Percentiles rank a stretch among this genome's conserved stretches.
phyloP scores from a whole-genome alignment of 768 basidiomycete species.

The Pholiota microspora region DNA sequence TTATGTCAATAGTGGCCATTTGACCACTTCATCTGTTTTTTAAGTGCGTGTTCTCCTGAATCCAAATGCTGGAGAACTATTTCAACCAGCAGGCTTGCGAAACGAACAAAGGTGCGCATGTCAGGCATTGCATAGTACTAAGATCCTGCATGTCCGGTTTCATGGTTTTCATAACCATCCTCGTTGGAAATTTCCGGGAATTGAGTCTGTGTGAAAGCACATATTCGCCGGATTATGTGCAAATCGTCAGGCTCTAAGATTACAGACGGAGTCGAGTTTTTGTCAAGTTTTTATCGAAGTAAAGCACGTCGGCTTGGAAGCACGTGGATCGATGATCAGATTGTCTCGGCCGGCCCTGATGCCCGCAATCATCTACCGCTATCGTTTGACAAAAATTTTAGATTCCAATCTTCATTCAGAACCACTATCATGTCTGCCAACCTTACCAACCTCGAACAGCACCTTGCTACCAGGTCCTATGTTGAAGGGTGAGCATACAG shows the following conservation, averaged over 20 bases:
- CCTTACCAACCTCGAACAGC: constrained; percentile 74
- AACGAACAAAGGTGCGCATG: background rate
- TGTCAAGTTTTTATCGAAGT: no score
- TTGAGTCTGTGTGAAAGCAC: no score
- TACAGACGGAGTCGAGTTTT: no score
- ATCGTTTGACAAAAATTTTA: constrained; percentile 12
- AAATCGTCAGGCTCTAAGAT: no score
- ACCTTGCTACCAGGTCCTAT: constrained; percentile 86
- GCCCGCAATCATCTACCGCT: constrained; percentile 8
- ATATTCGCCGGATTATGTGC: no score
- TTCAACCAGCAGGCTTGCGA: no score
- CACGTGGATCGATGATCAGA: constrained; percentile 25
- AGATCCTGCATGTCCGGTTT: no score
- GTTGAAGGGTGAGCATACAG: constrained; percentile 76
- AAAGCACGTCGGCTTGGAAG: background rate
- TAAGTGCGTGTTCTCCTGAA: background rate
- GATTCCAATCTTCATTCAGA: constrained; percentile 17
- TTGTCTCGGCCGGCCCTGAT: constrained; percentile 20
- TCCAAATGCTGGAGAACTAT: background rate
- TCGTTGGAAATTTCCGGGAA: no score
- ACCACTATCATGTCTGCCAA: constrained; percentile 59
- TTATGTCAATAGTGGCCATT: background rate
- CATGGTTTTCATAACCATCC: no score
- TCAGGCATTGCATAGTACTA: no score
- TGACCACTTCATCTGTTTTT: background rate